phyloP scores from a whole-genome alignment of 257 asterid species.

The Nicotiana sylvestris region DNA sequence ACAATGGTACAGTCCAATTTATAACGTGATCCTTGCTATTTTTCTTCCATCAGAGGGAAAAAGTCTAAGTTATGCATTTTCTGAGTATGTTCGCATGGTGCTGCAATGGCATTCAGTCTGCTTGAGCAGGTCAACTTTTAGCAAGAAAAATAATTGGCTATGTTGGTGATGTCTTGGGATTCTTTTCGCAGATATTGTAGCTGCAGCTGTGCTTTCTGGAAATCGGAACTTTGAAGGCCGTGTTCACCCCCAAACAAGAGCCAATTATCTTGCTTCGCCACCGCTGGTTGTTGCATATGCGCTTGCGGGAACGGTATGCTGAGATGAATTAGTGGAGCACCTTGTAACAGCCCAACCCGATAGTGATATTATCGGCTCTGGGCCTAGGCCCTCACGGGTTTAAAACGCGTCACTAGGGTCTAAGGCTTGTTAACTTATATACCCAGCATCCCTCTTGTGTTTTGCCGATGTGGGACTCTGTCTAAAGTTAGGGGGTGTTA shows the following conservation, averaged over 20 bases:
- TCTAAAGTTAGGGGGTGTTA: no score
- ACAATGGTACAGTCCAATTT: constrained; percentile 52
- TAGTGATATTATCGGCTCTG: no score
- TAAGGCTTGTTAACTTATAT: no score
- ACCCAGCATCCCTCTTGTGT: no score
- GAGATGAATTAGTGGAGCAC: not conserved
- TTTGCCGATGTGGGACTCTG: no score
- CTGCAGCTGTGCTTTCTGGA: constrained; percentile 93
- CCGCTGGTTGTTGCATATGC: constrained; percentile 91
- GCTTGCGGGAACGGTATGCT: constrained; percentile 87
- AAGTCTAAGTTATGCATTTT: not conserved
- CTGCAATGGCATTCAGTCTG: not conserved
- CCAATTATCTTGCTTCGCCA: constrained; percentile 89
- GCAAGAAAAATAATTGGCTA: not conserved
- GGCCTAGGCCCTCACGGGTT: no score
- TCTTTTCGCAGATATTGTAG: constrained; percentile 60
- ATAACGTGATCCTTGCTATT: not conserved
- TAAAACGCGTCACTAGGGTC: no score
- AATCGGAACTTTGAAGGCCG: constrained; percentile 93
- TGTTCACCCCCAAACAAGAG: constrained; percentile 89
- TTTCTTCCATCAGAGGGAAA: not conserved
- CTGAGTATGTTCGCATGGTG: not conserved
- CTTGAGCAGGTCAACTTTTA: not conserved
- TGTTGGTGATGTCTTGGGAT: constrained; percentile 9
- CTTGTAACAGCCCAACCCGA: no score